These are phyloP conservation scores for Syzygium grande DNA, from an alignment of 345 rosid genomes.

Conservation along the genomic window DNA sequence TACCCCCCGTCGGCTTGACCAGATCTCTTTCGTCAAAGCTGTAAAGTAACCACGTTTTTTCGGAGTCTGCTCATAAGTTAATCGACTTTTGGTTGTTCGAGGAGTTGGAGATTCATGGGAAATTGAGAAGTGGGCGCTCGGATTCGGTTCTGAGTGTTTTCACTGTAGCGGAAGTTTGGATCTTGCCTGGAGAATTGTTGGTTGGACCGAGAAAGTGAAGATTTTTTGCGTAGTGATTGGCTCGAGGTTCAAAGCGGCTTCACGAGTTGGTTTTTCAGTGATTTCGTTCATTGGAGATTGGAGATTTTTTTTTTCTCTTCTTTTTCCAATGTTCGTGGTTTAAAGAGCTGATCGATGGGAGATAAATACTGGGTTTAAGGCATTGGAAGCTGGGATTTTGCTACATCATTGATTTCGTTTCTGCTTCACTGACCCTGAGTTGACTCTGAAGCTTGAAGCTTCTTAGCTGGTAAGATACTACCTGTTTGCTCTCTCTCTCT, in stretches of 20 bases:
- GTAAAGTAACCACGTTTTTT: slow-evolving; percentile 3
- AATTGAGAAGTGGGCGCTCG: not conserved
- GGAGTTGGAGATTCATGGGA: not conserved
- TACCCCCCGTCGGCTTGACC: slow-evolving; percentile 10
- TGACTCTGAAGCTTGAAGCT: slow-evolving; percentile 1
- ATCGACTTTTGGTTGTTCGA: not conserved
- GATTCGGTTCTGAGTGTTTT: not conserved
- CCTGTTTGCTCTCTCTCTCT: not conserved
- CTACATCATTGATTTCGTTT: not conserved
- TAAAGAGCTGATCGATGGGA: not conserved
- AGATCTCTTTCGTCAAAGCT: not conserved
- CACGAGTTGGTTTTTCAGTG: not conserved
- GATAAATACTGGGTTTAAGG: not conserved
- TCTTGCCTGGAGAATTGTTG: slow-evolving; percentile 9
- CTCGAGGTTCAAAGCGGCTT: slow-evolving; percentile 1
- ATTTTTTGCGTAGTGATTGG: slow-evolving; percentile 8
- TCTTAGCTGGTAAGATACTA: not conserved
- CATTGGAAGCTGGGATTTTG: not conserved
- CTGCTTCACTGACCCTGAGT: slow-evolving; percentile 4
- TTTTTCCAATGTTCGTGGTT: not conserved
- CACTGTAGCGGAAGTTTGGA: slow-evolving; percentile 26
- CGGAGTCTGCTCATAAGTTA: not conserved
- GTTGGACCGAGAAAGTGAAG: slow-evolving; percentile 1
- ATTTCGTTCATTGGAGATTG: not conserved
- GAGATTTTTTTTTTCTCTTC: not conserved